Percentiles rank a stretch among this genome's conserved stretches.
Evolutionary conservation across 2,329 filamentous ascomycete species (phyloP).

Genomic region (Neonectria hederae): DNA sequence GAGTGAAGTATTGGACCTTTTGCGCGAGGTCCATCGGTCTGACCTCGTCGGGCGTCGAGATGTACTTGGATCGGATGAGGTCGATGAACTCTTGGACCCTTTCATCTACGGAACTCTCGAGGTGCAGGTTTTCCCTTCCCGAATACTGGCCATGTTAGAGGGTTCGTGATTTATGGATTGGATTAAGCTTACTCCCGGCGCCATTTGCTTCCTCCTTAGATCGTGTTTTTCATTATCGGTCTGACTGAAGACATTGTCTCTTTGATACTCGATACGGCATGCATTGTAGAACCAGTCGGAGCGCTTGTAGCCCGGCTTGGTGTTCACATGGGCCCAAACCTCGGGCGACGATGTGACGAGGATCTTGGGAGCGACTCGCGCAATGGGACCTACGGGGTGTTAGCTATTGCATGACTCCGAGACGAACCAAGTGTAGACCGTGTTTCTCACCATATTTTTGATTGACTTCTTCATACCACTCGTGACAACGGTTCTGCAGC

Average conservation of each 20-base stretch:
- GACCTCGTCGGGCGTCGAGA: conserved; percentile 43
- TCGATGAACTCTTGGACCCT: conserved; percentile 56
- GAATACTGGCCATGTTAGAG: conserved; percentile 54
- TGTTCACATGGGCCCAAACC: conserved; percentile 55
- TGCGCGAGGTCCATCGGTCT: conserved; percentile 56
- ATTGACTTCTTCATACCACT: conserved; percentile 21
- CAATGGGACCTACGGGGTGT: conserved; percentile 39
- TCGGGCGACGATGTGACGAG: conserved; percentile 60
- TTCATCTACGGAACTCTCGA: conserved; percentile 60
- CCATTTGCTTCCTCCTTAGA: conserved; percentile 58
- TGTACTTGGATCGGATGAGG: conserved; percentile 57
- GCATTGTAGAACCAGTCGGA: conserved; percentile 56
- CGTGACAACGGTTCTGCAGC: conserved; percentile 14
- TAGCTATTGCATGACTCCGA: not conserved
- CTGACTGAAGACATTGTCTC: conserved; percentile 63
- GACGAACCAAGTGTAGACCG: too few relatives aligned
- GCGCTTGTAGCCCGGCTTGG: conserved; percentile 52
- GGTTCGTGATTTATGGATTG: not conserved
- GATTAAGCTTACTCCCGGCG: conserved; percentile 55
- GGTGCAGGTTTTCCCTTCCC: conserved; percentile 61
- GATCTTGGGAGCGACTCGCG: conserved; percentile 55
- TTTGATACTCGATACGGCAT: conserved; percentile 57
- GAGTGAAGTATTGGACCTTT: conserved; percentile 60
- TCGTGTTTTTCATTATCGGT: conserved; percentile 59
- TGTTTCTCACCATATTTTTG: conserved; percentile 5